Percentiles rank a stretch among this genome's conserved stretches.
Evolutionary conservation across 1,284 basidiomycete genomes (phyloP).

Genomic region (Heliocybe sulcata): DNA sequence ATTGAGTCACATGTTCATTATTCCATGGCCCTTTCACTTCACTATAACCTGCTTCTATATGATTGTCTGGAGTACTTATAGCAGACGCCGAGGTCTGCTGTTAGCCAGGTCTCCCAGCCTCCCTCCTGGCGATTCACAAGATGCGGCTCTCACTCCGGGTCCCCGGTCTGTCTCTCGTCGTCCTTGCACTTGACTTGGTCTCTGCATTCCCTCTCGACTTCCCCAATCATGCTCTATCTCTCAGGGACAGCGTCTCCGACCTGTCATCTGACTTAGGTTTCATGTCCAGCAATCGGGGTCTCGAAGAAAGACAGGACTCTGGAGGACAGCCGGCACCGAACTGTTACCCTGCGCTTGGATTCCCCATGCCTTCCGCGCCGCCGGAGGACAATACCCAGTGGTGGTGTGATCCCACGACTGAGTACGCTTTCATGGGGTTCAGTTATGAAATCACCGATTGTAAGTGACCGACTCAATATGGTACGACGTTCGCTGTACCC

Average conservation of each 20-base stretch:
- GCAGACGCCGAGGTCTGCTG: background rate
- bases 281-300: background rate
- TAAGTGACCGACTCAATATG: slow-evolving; percentile 18
- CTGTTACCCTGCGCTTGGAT: slow-evolving; percentile 54
- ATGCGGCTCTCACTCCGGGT: background rate
- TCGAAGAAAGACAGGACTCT: background rate
- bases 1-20: background rate
- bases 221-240: background rate
- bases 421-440: slow-evolving; percentile 70
- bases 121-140: background rate
- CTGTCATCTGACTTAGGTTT: background rate
- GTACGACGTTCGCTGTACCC: background rate
- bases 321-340: background rate
- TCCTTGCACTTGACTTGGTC: background rate
- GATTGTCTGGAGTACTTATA: background rate
- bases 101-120: background rate
- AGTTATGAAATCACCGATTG: slow-evolving; percentile 62
- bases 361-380: slow-evolving; percentile 43
- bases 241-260: background rate
- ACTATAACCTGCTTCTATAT: background rate
- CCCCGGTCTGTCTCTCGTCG: background rate
- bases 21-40: background rate
- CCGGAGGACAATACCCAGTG: slow-evolving; percentile 39
- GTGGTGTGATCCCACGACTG: slow-evolving; percentile 58
- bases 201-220: background rate